These are phyloP conservation scores for Ramalina intermedia DNA, from an alignment of 495 filamentous ascomycete species.

Conservation along the genomic window DNA sequence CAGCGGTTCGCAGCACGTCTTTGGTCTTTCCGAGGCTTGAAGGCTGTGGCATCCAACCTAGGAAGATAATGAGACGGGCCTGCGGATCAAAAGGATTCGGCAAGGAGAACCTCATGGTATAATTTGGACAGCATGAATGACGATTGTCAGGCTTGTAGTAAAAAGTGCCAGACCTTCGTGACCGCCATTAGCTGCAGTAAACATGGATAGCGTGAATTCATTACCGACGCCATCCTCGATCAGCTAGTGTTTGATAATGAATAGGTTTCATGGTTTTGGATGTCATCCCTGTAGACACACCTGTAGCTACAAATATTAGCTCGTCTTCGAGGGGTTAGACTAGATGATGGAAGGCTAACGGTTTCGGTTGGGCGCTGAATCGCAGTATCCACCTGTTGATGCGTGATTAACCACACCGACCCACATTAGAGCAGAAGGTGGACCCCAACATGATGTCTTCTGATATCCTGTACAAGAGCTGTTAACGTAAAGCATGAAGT, in stretches of 20 bases:
- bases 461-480: constrained; percentile 14
- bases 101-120: constrained; percentile 58
- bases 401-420: background rate
- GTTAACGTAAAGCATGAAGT: background rate
- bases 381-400: constrained; percentile 34
- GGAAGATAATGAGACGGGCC: constrained; percentile 6
- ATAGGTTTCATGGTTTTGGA: constrained; percentile 49
- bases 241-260: constrained; percentile 69
- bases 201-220: background rate
- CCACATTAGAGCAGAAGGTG: background rate
- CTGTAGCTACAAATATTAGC: constrained; percentile 28
- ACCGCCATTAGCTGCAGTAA: constrained; percentile 9
- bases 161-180: constrained; percentile 53
- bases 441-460: background rate
- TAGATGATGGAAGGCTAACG: constrained; percentile 12
- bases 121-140: constrained; percentile 85
- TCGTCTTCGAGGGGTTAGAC: background rate
- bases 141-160: constrained; percentile 82
- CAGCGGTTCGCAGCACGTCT: constrained; percentile 80
- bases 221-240: constrained; percentile 85
- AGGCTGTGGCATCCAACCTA: constrained; percentile 55
- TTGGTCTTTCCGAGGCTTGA: constrained; percentile 65
- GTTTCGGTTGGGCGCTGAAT: constrained; percentile 4
- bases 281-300: constrained; percentile 68
- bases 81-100: background rate